phyloP scores from a whole-genome alignment of 179 eudicot species.

The Beta corolliflora region DNA sequence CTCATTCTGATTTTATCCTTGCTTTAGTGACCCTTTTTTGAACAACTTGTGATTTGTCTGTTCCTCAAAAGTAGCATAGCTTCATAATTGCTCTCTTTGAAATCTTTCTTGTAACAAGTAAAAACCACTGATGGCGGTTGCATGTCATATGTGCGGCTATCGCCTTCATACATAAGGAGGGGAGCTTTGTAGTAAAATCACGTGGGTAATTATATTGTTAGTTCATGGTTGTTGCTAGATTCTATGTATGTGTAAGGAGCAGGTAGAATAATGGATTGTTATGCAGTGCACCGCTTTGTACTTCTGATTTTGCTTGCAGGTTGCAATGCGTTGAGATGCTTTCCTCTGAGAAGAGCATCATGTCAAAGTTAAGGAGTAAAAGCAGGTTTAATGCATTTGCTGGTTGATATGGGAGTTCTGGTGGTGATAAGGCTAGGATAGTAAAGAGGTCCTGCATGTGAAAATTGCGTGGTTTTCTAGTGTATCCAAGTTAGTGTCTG shows the following conservation, averaged over 20 bases:
- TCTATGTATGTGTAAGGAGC: background rate
- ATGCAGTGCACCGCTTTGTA: background rate
- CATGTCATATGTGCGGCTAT: background rate
- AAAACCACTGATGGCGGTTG: background rate
- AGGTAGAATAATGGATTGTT: background rate
- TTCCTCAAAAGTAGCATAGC: slow-evolving; percentile 1
- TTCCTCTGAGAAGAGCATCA: background rate
- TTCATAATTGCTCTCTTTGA: no score
- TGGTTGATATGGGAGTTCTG: background rate
- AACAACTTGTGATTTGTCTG: background rate
- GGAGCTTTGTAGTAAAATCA: background rate
- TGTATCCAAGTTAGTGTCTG: background rate
- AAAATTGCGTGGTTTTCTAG: background rate
- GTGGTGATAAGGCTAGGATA: background rate
- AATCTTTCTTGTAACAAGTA: background rate
- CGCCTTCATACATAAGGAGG: background rate
- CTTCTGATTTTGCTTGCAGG: background rate
- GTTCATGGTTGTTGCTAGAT: background rate
- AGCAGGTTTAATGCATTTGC: background rate
- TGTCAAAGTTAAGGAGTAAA: slow-evolving; percentile 1
- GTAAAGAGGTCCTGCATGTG: background rate
- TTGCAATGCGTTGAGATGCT: background rate
- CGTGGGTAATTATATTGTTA: background rate
- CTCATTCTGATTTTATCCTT: background rate
- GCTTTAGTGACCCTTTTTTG: background rate